Evolutionary conservation across 2,329 filamentous ascomycete species (phyloP).

Genomic region (Incumbomyces lentus): DNA sequence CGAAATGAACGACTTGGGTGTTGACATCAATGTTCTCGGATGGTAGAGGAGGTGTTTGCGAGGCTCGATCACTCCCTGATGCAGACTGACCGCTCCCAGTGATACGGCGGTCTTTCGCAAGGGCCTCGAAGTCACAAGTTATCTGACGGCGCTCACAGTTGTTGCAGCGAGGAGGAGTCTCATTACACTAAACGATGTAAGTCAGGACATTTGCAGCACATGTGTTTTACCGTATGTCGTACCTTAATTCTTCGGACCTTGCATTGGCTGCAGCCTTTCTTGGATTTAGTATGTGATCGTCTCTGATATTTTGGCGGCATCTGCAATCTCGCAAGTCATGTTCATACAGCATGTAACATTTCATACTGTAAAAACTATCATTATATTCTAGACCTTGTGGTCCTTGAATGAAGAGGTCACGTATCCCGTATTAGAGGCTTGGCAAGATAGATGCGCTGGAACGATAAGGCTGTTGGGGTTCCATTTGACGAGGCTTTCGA

Average conservation of each 20-base stretch:
- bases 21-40: constrained; percentile 5
- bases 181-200: constrained; percentile 26
- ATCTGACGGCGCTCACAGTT: constrained; percentile 29
- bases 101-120: constrained; percentile 8
- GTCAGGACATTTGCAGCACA: constrained; percentile 7
- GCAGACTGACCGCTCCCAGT: neutral
- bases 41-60: constrained; percentile 1
- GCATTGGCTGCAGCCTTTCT: constrained; percentile 31
- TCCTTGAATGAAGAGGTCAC: neutral
- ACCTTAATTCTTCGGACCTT: constrained; percentile 33
- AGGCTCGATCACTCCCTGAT: constrained; percentile 3
- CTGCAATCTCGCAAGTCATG: constrained; percentile 1
- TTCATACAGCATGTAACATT: too few species aligned
- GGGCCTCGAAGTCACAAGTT: constrained; percentile 25
- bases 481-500: too few species aligned
- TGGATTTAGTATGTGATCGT: constrained; percentile 29
- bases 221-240: constrained; percentile 7
- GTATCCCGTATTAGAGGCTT: neutral
- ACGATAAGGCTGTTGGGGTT: neutral
- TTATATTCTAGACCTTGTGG: neutral
- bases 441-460: neutral
- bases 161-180: constrained; percentile 27
- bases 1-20: constrained; percentile 12
- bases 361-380: neutral
- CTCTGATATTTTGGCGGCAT: constrained; percentile 22